A percentile compares a stretch with the other conserved stretches of the same genome.
phyloP scores from a whole-genome alignment of 2,329 filamentous ascomycete genomes.

The Diaporthe helianthi region DNA sequence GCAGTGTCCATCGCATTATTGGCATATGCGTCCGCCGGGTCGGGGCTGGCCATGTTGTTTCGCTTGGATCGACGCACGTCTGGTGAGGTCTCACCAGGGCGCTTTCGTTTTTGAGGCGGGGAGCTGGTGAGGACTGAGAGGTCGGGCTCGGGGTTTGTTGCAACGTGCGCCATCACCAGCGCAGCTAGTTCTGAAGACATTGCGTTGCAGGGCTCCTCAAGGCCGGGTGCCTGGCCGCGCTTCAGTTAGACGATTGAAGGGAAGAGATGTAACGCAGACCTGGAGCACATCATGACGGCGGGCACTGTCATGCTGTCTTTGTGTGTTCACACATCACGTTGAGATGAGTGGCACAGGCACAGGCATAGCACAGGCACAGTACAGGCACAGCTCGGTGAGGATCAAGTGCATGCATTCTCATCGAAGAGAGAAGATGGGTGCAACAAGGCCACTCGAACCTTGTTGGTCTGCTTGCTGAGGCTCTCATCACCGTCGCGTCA shows the following conservation, averaged over 20 bases:
- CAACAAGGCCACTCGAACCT: conserved; percentile 22
- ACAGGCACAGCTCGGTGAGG: too few relatives aligned
- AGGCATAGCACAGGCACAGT: too few relatives aligned
- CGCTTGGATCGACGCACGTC: conserved; percentile 33
- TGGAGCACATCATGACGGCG: neutral
- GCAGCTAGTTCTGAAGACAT: conserved; percentile 46
- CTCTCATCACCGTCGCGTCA: neutral
- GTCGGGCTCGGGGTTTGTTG: conserved; percentile 32
- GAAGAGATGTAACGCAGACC: neutral
- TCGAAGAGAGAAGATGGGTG: neutral
- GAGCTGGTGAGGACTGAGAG: conserved; percentile 34
- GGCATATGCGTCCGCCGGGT: conserved; percentile 31
- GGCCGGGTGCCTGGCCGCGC: conserved; percentile 5
- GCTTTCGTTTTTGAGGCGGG: conserved; percentile 33
- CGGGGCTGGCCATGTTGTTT: conserved; percentile 31
- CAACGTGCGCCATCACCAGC: conserved; percentile 35
- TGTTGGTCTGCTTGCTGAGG: neutral
- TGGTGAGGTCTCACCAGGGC: conserved; percentile 31
- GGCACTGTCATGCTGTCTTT: neutral
- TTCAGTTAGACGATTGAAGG: neutral
- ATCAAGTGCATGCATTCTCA: neutral
- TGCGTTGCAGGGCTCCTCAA: conserved; percentile 42
- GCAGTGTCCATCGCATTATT: conserved; percentile 31
- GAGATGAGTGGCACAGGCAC: neutral
- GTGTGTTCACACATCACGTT: neutral